Evolutionary conservation across 2,329 filamentous ascomycete species (phyloP), one percentile per base, ranked within the genome.

Genomic region (Verticillium tricorpus): DNA sequence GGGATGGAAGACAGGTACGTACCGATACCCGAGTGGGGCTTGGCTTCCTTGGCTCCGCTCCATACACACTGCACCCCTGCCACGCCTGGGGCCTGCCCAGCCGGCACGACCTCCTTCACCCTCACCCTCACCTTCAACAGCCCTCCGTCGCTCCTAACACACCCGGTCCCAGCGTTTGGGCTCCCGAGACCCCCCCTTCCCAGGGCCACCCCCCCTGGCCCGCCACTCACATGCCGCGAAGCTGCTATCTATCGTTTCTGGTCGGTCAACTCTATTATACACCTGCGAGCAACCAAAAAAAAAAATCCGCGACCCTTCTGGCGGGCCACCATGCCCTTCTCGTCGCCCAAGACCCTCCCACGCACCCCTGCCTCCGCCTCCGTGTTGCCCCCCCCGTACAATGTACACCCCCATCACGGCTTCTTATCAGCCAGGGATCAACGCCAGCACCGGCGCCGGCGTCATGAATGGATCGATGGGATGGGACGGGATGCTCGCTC

Each of bases 221-320:
- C 57, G 28, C 57, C 57, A 58, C 57, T 58, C 57, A 52, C 57
- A 52, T 31, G 57, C 37, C 57, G 25, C 19, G 12, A 32, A 32
- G 28, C 57, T 58, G 31, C 39, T 58, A 58, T 58, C 57, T 58
- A 17, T 58, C 39, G 35, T 58, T 58, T 58, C 45, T 32, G 45
- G 34, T 39, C 57, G 45, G 39, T 58, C 57, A 52, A 40, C 57
- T 58, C 57, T 58, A 52, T 58, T 58, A 58, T 40, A 58, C 55
- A 50, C 45, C 45, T 14, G 45, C 45, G 45, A 50, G 45, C 45
- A 35, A 28, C 28, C n/a, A n/a, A n/a, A 28, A 28, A 28, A 28
- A 28, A 50, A 50, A 50, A 50, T 50, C 45, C 45, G 45, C 45
- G 19, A 45, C 39, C 39, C 39, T 45, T 45, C 39, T 45, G 39